Evolutionary conservation across 2,329 filamentous ascomycete species (phyloP).

Genomic region (Cordyceps fumosorosea): DNA sequence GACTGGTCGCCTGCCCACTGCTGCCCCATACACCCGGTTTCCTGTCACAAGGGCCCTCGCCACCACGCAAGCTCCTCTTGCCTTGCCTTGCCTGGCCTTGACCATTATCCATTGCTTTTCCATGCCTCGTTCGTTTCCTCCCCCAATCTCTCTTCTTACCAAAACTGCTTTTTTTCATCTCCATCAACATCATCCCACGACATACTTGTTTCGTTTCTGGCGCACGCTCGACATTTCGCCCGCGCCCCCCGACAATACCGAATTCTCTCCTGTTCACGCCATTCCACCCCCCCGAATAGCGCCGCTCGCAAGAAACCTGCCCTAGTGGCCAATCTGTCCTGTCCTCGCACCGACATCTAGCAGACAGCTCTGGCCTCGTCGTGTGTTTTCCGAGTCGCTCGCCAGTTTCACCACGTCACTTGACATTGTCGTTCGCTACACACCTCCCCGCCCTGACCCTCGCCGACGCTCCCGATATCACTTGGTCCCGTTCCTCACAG

Average conservation of each 20-base stretch:
- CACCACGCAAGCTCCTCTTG: constrained; percentile 12
- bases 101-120: constrained; percentile 7
- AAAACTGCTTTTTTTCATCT: neutral
- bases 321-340: neutral
- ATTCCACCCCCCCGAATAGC: neutral
- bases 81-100: neutral
- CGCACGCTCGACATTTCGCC: neutral
- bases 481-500: neutral
- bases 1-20: constrained; percentile 1
- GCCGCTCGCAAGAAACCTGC: neutral
- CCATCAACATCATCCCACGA: neutral
- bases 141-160: neutral
- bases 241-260: neutral
- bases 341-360: neutral
- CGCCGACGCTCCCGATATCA: neutral
- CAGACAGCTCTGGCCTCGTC: neutral
- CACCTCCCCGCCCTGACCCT: neutral
- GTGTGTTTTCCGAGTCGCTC: neutral
- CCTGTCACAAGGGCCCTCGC: constrained; percentile 13
- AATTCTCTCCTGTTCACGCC: neutral
- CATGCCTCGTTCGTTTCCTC: neutral
- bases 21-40: constrained; percentile 7
- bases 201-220: neutral
- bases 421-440: constrained; percentile 2
- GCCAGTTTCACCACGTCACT: neutral